phyloP scores from a whole-genome alignment of 257 asterid genomes.

The Primulina huaijiensis region DNA sequence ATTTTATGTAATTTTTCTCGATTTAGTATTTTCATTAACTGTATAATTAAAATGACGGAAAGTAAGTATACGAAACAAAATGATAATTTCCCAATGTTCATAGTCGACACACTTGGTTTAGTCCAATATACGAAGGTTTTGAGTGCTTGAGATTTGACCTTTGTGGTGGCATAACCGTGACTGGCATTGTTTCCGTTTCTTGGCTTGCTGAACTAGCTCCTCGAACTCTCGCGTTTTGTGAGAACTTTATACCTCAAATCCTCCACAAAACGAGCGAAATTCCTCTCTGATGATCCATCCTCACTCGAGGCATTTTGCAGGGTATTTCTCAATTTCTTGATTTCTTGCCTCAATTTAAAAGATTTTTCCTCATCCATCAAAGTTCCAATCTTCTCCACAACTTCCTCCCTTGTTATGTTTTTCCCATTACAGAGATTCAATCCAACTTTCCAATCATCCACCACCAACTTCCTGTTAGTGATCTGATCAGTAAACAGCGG shows the following conservation, averaged over 20 bases:
- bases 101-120: no score
- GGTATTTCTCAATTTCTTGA: slow-evolving; percentile 3
- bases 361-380: slow-evolving; percentile 15
- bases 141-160: no score
- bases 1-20: no score
- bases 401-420: slow-evolving; percentile 21
- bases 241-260: slow-evolving; percentile 16
- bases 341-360: slow-evolving; percentile 7
- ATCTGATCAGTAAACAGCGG: slow-evolving; percentile 35
- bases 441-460: slow-evolving; percentile 42
- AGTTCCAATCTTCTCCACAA: slow-evolving; percentile 25
- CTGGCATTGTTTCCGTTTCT: no score
- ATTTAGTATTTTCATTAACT: no score
- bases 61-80: no score
- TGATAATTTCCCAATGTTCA: no score
- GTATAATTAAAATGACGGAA: no score
- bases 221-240: not conserved
- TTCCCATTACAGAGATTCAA: slow-evolving; percentile 28
- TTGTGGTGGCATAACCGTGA: no score
- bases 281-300: slow-evolving; percentile 16
- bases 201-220: not conserved
- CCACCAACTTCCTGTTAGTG: slow-evolving; percentile 37
- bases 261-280: slow-evolving; percentile 21
- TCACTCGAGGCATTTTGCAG: slow-evolving; percentile 18
- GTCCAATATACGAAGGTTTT: no score